A percentile compares a stretch with the other conserved stretches of the same genome.
Conservation (phyloP, 495 filamentous ascomycete genomes). For the Thozetella sp. region DNA sequence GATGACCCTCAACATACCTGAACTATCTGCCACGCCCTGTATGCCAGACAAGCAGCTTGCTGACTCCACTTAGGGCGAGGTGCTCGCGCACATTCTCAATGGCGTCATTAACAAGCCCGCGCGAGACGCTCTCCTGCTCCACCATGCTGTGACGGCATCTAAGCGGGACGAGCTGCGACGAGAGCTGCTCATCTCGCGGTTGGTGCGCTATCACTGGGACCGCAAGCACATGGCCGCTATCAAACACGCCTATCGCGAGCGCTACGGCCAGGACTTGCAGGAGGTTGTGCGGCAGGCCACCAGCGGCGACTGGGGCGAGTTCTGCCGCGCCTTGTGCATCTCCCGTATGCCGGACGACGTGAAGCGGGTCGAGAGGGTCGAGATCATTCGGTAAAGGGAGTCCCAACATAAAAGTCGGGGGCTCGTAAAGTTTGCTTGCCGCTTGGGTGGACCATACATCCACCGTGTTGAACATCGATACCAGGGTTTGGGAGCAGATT, state of each 20-base stretch:
- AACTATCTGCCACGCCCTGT: constrained; percentile 5
- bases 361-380: constrained; percentile 41
- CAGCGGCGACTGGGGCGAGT: constrained; percentile 51
- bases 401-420: neutral
- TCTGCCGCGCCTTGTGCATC: constrained; percentile 54
- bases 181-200: constrained; percentile 80
- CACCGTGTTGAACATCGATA: neutral
- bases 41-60: constrained; percentile 2
- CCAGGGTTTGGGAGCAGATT: neutral
- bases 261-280: constrained; percentile 72
- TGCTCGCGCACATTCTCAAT: constrained; percentile 94
- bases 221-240: constrained; percentile 70
- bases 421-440: neutral
- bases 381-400: constrained; percentile 5
- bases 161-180: constrained; percentile 67
- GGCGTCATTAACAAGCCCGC: constrained; percentile 94
- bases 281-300: constrained; percentile 57
- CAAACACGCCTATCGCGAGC: constrained; percentile 68
- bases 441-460: neutral
- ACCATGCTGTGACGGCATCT: constrained; percentile 77
- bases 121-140: constrained; percentile 90
- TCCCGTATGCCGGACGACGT: constrained; percentile 55
- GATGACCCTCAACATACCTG: too few species aligned
- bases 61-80: constrained; percentile 69
- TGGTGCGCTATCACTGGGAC: constrained; percentile 87